Evolutionary conservation across 495 filamentous ascomycete species (phyloP), one percentile per base, ranked within the genome.

Genomic region (Penicillium silybi): DNA sequence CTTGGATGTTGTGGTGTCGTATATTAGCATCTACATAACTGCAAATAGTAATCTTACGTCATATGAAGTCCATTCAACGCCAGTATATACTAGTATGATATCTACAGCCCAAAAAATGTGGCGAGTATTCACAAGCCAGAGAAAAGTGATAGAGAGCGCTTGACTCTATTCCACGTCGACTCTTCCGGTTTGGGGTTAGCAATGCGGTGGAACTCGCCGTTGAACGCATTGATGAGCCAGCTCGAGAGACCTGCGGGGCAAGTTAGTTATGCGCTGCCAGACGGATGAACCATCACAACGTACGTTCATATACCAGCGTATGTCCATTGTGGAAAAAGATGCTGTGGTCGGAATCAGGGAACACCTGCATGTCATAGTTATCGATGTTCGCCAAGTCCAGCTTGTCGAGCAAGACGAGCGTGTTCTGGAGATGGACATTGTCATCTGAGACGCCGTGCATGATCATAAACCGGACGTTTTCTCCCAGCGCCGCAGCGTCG

Each of bases 161-260:
- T 70, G 6, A 62, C 18, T 20, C 53, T 50, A 16, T 45, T 52
- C 64, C 62, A 70, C 35, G 63, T 62, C 13, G 66, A 66, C 19
- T 64, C 62, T 26, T 66, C 58, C 0, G 90, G 90, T 56, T 82
- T 79, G 6, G 91, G 80, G 38, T 85, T 70, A 5, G 78, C 74
- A n/a, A 88, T 83, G 54, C 83, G 83, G 44, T 90, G 66, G 88
- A 92, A 98, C 65, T 97, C 92, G 20, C 92, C 95, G 57, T 97
- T 97, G 68, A 98, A 97, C 0, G 95, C 93, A 64, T 97, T 96
- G 65, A 96, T 79, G 47, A 98, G 81, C 92, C 93, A 98, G 68
- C 86, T 95, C 52, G 79, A 84, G 16, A 98, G 73, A 67, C 89
- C 92, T 96, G 16, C 6, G 2, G 6, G 17, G 1, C n/a, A 32